phyloP scores from a whole-genome alignment of 2,329 filamentous ascomycete species.

The Scedosporium dehoogii region DNA sequence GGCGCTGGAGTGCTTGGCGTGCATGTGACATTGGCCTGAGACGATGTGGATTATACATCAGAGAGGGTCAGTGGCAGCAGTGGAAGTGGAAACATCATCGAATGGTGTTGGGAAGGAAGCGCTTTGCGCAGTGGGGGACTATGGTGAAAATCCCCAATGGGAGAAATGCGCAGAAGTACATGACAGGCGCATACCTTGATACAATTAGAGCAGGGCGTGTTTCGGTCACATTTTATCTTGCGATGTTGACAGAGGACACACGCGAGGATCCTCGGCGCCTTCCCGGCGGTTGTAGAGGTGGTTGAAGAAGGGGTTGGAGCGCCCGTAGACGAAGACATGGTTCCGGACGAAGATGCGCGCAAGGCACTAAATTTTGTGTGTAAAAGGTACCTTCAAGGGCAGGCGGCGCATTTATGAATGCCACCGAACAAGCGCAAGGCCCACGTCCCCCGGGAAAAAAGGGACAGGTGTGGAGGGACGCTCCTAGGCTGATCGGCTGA shows the following conservation, averaged over 20 bases:
- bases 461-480: too few relatives aligned
- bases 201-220: slow-evolving; percentile 50
- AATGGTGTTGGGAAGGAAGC: not conserved
- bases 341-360: not conserved
- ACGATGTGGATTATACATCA: not conserved
- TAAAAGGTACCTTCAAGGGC: not conserved
- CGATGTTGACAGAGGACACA: slow-evolving; percentile 50
- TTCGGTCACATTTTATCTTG: slow-evolving; percentile 54
- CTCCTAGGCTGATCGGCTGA: not conserved
- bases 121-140: not conserved
- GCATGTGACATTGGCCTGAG: slow-evolving; percentile 47
- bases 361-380: not conserved
- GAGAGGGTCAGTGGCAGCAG: not conserved
- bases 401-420: not conserved
- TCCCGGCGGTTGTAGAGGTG: slow-evolving; percentile 16
- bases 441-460: not conserved
- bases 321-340: not conserved
- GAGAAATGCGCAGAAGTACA: not conserved
- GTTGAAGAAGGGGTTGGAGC: not conserved
- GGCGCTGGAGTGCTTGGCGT: slow-evolving; percentile 51
- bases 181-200: slow-evolving; percentile 36
- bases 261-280: slow-evolving; percentile 36
- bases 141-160: not conserved
- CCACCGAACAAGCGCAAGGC: not conserved
- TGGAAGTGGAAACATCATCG: slow-evolving; percentile 1